Percentiles rank a stretch among this genome's conserved stretches.
Conservation (phyloP, 176 grass and related monocot genomes). For the Avena atlantica region DNA sequence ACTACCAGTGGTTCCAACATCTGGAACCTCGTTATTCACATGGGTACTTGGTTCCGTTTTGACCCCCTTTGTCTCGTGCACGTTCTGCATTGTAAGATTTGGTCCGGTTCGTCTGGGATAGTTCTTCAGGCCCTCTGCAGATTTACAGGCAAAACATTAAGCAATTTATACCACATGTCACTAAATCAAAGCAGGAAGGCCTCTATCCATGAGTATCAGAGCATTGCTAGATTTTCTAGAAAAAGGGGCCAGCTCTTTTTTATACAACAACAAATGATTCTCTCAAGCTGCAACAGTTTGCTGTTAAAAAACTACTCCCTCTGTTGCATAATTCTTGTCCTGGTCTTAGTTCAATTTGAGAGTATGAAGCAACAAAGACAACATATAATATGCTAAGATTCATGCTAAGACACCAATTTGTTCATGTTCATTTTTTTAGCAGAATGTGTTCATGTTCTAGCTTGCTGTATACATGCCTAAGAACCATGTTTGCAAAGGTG, state of each 20-base stretch:
- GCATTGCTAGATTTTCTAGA: constrained; percentile 16
- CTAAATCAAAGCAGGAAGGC: background rate
- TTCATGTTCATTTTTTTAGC: background rate
- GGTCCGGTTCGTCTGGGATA: constrained; percentile 54
- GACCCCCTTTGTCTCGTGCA: constrained; percentile 56
- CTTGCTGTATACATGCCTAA: background rate
- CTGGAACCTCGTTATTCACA: constrained; percentile 48
- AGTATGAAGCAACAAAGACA: background rate
- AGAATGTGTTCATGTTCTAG: background rate
- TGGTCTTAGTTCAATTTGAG: no score
- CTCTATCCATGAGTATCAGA: background rate
- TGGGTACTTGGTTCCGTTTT: constrained; percentile 49
- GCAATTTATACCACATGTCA: constrained; percentile 29
- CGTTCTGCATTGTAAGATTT: constrained; percentile 59
- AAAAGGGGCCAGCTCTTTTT: background rate
- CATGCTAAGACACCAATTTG: background rate
- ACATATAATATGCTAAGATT: background rate
- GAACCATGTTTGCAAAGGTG: constrained; percentile 14
- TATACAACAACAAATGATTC: background rate
- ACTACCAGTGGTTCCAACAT: constrained; percentile 24
- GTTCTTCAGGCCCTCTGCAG: constrained; percentile 81
- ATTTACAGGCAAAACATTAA: constrained; percentile 36
- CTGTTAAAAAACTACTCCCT: constrained; percentile 7
- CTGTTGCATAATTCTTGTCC: no score
- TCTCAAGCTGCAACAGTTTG: background rate